Base-by-base conservation (phyloP, 352 stramenopile species). In the Phytophthora hybrid region DNA sequence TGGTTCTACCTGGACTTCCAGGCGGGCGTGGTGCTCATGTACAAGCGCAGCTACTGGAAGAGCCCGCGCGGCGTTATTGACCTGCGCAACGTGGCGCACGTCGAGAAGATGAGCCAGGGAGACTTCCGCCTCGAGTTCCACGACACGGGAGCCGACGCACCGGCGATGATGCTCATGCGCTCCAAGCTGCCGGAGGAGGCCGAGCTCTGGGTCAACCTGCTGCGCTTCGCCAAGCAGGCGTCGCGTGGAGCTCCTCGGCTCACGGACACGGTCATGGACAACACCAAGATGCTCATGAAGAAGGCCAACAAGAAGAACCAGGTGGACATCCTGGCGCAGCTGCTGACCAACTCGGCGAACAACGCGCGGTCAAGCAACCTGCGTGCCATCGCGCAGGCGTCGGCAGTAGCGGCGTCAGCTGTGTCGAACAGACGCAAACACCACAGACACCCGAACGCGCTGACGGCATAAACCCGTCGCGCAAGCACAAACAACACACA, bases 21-120 rank as follows among this genome's bases (percentile, higher is more conserved):
- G 57, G 74, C 79, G 7, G 88, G 88, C 4, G 57, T 93, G 13
- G 76, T 93, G 54, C 81, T 88, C 69, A 89, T 95, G 78, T 95
- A 91, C 79, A 93, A 94, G 63, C 85, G 88, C 39, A 95, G 87
- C 74, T 95, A 94, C 76, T 95, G 88, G 88, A 94, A 93, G 75
- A 81, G 80, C 9, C 78, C 77, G n/a, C 83, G 88, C 37, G 88
- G 88, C 6, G 76, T 85, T n/a, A 59, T 95, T n/a, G 88, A 95
- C 59, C 63, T 95, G 53, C 82, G 85, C 19, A 82, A 79, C 18
- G 84, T 93, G 23, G 73, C 78, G 1, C 80, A 81, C 63, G 71
- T 95, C 41, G 83, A 91, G 63, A 84, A 82, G 61, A 92, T 95
- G 80, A 93, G 87, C 62, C 82, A 85, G 29, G 70, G 74, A 2